Conservation (phyloP, 2,329 filamentous ascomycete genomes). For the Aureobasidium leucospermi region DNA sequence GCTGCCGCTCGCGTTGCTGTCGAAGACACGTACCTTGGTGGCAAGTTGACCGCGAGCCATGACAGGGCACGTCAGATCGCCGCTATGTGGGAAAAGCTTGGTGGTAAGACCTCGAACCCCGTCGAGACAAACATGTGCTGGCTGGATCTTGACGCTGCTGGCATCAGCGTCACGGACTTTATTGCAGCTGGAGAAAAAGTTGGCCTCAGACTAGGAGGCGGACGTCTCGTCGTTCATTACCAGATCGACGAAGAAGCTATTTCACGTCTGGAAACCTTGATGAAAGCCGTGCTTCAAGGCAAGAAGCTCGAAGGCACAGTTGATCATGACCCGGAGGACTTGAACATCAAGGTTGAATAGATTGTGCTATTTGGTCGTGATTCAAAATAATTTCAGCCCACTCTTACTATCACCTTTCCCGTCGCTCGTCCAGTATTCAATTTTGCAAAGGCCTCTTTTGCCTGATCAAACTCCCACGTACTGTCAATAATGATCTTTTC, state of each 20-base stretch:
- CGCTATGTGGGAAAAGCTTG: slow-evolving; percentile 59
- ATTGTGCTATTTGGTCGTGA: not conserved
- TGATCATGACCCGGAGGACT: slow-evolving; percentile 17
- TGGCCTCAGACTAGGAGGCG: slow-evolving; percentile 50
- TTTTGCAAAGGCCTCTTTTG: slow-evolving; percentile 29
- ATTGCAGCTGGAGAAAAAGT: slow-evolving; percentile 48
- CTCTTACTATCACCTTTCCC: slow-evolving; percentile 28
- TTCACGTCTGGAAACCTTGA: slow-evolving; percentile 48
- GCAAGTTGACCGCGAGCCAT: slow-evolving; percentile 55
- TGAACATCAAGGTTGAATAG: slow-evolving; percentile 17
- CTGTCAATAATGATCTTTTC: slow-evolving; percentile 51
- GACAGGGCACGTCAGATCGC: slow-evolving; percentile 55
- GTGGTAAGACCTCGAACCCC: slow-evolving; percentile 60
- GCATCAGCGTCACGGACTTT: slow-evolving; percentile 46
- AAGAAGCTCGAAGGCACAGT: slow-evolving; percentile 21
- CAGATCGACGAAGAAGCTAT: slow-evolving; percentile 64
- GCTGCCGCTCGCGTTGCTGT: slow-evolving; percentile 70
- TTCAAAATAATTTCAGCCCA: not conserved
- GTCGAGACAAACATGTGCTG: slow-evolving; percentile 92
- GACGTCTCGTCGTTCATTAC: slow-evolving; percentile 62
- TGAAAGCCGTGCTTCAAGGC: slow-evolving; percentile 34
- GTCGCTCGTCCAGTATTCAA: slow-evolving; percentile 28
- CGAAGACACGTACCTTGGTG: slow-evolving; percentile 69
- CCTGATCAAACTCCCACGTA: slow-evolving; percentile 50
- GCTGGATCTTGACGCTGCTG: slow-evolving; percentile 62